Conservation (phyloP, 78 protist species). For the slime mould (Dictyostelium discoideum) region dicty_2.7 NC_007088.5:6613501-6614000, state of each 20-base stretch:
- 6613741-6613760: constrained; percentile 19
- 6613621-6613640: constrained; percentile 52
- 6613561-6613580: constrained; percentile 70
- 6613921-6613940: neutral
- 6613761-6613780: constrained; percentile 27
- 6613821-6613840: constrained; percentile 83
- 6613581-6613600: constrained; percentile 76
- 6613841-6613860: constrained; percentile 72
- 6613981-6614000: neutral
- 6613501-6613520: constrained; percentile 27
- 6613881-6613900: constrained; percentile 56
- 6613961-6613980: constrained; percentile 42
- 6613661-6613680: constrained; percentile 57
- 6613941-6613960: constrained; percentile 8
- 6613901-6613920: constrained; percentile 73
- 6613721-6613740: constrained; percentile 62
- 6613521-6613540: constrained; percentile 71
- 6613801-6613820: constrained; percentile 78
- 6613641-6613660: constrained; percentile 79
- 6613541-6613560: constrained; percentile 74
- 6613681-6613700: constrained; percentile 63
- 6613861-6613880: constrained; percentile 71
- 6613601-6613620: constrained; percentile 72
- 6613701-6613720: constrained; percentile 79
- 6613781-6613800: constrained; percentile 85